Conservation (phyloP, 2,329 filamentous ascomycete species). For the Curvularia eragrostidis region DNA sequence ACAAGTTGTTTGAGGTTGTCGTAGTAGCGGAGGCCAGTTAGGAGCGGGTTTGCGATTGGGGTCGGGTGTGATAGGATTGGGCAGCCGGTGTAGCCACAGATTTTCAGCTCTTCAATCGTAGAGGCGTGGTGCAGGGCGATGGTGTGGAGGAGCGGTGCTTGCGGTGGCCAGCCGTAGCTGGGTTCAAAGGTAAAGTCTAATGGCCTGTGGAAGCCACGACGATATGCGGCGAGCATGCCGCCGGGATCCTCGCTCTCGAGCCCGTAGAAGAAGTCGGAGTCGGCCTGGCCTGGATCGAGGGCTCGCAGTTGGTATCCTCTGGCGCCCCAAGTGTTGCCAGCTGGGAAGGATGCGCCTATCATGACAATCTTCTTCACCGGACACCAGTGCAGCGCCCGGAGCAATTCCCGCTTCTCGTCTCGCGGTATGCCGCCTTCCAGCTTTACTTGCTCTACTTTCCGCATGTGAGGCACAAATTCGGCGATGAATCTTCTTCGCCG, state of each 20-base stretch:
- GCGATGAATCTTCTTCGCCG: constrained; percentile 51
- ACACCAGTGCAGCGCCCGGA: constrained; percentile 53
- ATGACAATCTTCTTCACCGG: constrained; percentile 55
- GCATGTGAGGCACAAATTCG: constrained; percentile 53
- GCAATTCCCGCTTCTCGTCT: constrained; percentile 55
- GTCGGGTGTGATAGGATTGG: constrained; percentile 50
- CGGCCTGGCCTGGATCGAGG: constrained; percentile 34
- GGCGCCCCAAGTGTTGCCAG: constrained; percentile 56
- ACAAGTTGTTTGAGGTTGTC: constrained; percentile 52
- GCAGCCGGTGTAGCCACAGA: constrained; percentile 56
- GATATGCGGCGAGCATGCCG: constrained; percentile 34
- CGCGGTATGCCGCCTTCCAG: constrained; percentile 56
- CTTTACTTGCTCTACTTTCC: constrained; percentile 53
- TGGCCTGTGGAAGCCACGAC: constrained; percentile 26
- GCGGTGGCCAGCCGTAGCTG: constrained; percentile 51
- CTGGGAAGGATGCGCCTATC: constrained; percentile 53
- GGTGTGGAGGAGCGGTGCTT: constrained; percentile 51
- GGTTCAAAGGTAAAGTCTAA: constrained; percentile 44
- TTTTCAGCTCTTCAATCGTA: constrained; percentile 55
- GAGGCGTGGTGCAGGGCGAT: constrained; percentile 51
- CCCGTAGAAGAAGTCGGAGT: constrained; percentile 26
- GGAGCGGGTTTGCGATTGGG: constrained; percentile 48
- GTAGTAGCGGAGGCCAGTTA: constrained; percentile 52
- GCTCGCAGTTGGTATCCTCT: constrained; percentile 43
- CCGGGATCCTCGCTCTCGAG: constrained; percentile 42